Evolutionary conservation across 768 basidiomycete species (phyloP).

Genomic region (Suillus occidentalis): DNA sequence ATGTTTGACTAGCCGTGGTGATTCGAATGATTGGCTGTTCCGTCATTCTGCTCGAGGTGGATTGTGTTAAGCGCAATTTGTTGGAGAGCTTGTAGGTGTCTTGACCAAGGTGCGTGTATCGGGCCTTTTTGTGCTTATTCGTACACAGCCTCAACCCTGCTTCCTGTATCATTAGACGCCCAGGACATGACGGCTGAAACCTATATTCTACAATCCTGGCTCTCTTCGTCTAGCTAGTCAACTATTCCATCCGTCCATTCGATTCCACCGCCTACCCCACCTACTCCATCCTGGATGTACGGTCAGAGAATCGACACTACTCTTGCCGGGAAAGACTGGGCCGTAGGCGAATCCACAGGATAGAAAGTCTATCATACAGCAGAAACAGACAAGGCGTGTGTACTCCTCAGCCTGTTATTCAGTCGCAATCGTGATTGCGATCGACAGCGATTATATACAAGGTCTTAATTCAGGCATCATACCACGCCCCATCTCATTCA

Average conservation of each 20-base stretch:
- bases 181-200: no score
- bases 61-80: neutral
- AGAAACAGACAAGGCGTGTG: constrained; percentile 27
- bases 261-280: constrained; percentile 14
- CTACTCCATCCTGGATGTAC: constrained; percentile 30
- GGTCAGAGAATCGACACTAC: constrained; percentile 28
- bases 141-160: no score
- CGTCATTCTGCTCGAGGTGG: neutral
- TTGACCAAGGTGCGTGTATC: no score
- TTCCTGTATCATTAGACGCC: no score
- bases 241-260: constrained; percentile 31
- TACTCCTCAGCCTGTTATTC: neutral
- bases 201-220: neutral
- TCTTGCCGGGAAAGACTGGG: constrained; percentile 28
- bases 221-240: neutral
- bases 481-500: constrained; percentile 48
- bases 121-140: no score
- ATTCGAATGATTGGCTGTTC: neutral
- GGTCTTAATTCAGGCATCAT: constrained; percentile 38
- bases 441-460: constrained; percentile 28
- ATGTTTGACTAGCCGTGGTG: neutral
- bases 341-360: constrained; percentile 33
- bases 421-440: neutral
- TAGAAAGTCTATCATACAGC: constrained; percentile 35
- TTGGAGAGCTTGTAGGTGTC: neutral